Percentiles rank a stretch among this genome's conserved stretches.
Conservation (phyloP, 2,329 filamentous ascomycete genomes). For the Xylariaceae sp. region DNA sequence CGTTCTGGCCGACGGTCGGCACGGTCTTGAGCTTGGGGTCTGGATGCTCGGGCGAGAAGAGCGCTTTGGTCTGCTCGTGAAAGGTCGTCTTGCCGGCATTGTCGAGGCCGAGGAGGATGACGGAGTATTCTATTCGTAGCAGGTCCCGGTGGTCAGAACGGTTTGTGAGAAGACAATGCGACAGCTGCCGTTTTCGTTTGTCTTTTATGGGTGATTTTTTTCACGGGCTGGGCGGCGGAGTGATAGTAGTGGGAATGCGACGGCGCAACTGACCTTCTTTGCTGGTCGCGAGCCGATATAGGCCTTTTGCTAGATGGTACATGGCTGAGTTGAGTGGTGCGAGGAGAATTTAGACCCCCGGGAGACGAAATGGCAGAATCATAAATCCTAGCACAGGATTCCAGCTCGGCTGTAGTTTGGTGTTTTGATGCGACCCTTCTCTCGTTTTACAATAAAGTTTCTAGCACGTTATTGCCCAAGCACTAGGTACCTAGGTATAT, state of each 20-base stretch:
- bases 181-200: not conserved
- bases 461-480: too few relatives aligned
- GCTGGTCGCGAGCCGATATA: constrained; percentile 92
- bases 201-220: not conserved
- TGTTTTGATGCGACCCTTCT: too few relatives aligned
- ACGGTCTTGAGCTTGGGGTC: constrained; percentile 76
- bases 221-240: too few relatives aligned
- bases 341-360: too few relatives aligned
- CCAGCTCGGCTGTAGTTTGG: too few relatives aligned
- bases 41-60: constrained; percentile 62
- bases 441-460: too few relatives aligned
- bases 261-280: constrained; percentile 68
- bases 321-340: constrained; percentile 41
- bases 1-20: constrained; percentile 95
- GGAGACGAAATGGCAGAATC: not conserved
- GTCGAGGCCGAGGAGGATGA: constrained; percentile 93
- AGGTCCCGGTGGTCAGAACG: not conserved
- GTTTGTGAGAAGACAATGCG: not conserved
- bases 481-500: too few relatives aligned
- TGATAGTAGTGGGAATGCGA: constrained; percentile 4
- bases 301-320: constrained; percentile 93
- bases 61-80: constrained; percentile 89
- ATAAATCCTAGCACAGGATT: too few relatives aligned
- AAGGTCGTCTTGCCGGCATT: constrained; percentile 98
- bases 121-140: constrained; percentile 71